These are phyloP conservation scores for Penicillium verhagenii DNA, from an alignment of 495 filamentous ascomycete species.

Conservation along the genomic window DNA sequence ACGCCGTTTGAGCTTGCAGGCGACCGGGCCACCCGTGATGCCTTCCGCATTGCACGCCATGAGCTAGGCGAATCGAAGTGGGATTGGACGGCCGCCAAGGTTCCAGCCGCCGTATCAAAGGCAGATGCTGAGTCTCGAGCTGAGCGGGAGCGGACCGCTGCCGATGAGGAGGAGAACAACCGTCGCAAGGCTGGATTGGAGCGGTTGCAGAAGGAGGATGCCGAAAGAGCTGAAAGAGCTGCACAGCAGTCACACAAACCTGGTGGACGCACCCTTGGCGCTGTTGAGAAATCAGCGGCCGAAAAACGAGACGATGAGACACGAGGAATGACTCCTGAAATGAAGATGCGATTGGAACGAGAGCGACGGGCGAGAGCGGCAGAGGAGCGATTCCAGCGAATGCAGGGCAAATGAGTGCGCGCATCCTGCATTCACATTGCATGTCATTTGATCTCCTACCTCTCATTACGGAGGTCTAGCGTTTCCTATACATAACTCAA, in stretches of 20 bases:
- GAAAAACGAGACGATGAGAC: conserved; percentile 80
- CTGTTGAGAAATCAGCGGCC: conserved; percentile 61
- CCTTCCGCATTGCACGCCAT: conserved; percentile 82
- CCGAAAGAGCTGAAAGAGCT: conserved; percentile 50
- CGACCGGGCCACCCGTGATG: conserved; percentile 82
- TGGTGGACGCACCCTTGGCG: conserved; percentile 50
- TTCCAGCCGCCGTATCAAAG: conserved; percentile 68
- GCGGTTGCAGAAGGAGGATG: conserved; percentile 65
- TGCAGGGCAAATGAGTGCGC: conserved; percentile 43
- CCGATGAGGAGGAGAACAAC: conserved; percentile 53
- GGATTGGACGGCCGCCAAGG: conserved; percentile 75
- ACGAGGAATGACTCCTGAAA: conserved; percentile 80
- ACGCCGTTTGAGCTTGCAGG: conserved; percentile 85
- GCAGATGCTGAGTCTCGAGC: conserved; percentile 65
- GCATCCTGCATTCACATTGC: not conserved
- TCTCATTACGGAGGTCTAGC: not conserved
- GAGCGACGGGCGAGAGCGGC: conserved; percentile 81
- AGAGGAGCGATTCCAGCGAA: conserved; percentile 75
- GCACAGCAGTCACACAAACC: conserved; percentile 37
- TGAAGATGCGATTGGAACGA: conserved; percentile 74
- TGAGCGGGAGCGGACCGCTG: conserved; percentile 57
- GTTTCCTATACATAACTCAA: not conserved
- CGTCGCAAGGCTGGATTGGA: conserved; percentile 62
- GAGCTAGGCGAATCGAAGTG: conserved; percentile 75
- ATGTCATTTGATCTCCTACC: not conserved